Base-by-base conservation (phyloP, 306 rosid species). In the Acacia melanoxylon region DNA sequence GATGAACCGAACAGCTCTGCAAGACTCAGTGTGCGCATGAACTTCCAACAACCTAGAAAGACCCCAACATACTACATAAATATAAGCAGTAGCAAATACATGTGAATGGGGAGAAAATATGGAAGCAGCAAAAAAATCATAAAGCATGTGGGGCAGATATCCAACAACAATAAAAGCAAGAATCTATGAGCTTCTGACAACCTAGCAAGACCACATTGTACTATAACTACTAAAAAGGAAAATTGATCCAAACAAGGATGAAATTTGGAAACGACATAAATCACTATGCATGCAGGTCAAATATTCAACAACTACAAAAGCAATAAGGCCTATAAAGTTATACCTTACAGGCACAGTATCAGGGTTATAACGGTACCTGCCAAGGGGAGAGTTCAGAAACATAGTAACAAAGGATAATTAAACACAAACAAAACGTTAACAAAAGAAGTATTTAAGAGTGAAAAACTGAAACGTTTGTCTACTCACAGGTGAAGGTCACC, bases 1-100 rank as follows among this genome's bases (percentile, higher is more conserved):
- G 74, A 94, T 88, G 85, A 94, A 94, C 20, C 97, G 86, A 79
- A 83, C 88, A 80, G 98, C 94, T 83, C 97, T 92, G 81, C 97
- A 92, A 45, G 98, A 94, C 78, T 92, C 94, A 15, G 78, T 84
- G 88, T 94, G 98, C 7, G 97, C 95, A 52, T 83, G 91, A 82
- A 94, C 90, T 86, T 94, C 91, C 88, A 92, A 87, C 76, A 87
- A 48, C 91, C 98, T 94, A 46, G 72, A 17, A 59, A 33, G 37
- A 49, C 25, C 51, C 35, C 17, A 46, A 24, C 19, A 37, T 42
- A 72, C 49, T 35, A 48, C 15, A 9, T 62, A n/a, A 71, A 25
- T 16, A 67, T 24, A 42, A 20, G 40, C 10, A 44, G 13, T 68
- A 76, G n/a, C 72, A 61, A 25, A 41, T 24, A 37, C 49, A 41